phyloP scores from a whole-genome alignment of 2,329 filamentous ascomycete genomes.

The Trichophaea hybrida region DNA sequence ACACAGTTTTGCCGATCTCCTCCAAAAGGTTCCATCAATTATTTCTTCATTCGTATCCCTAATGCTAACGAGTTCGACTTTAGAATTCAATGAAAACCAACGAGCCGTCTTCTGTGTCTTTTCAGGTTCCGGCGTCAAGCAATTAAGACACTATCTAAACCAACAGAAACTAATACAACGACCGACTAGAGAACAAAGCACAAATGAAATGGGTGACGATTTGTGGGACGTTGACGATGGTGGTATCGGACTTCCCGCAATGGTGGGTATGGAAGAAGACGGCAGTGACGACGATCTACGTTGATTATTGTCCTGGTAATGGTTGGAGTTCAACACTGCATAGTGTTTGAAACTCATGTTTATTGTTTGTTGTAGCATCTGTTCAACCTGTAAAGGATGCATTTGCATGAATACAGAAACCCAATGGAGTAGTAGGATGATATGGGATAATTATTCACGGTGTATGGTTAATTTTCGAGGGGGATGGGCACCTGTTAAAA shows the following conservation, averaged over 20 bases:
- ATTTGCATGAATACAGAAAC: too few species aligned
- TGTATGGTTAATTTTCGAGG: too few species aligned
- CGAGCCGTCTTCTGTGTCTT: constrained; percentile 95
- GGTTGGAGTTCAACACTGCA: neutral
- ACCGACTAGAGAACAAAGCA: neutral
- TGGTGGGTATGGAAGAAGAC: neutral
- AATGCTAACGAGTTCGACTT: constrained; percentile 9
- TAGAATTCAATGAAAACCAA: constrained; percentile 90
- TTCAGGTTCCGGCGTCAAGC: constrained; percentile 67
- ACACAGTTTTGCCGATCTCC: constrained; percentile 75
- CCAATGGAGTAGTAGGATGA: too few species aligned
- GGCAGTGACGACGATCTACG: neutral
- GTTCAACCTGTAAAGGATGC: too few species aligned
- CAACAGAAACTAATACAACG: constrained; percentile 21
- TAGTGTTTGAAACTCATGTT: neutral
- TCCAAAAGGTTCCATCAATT: constrained; percentile 35
- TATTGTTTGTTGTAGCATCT: too few species aligned
- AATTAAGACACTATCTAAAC: constrained; percentile 67
- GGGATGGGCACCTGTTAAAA: too few species aligned
- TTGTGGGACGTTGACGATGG: neutral
- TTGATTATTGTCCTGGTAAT: neutral
- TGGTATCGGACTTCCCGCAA: neutral
- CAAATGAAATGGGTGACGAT: neutral
- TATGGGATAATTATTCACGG: too few species aligned
- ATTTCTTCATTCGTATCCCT: neutral